Percentiles rank a stretch among this genome's conserved stretches.
phyloP scores from a whole-genome alignment of 768 basidiomycete species.

The Phlebiopsis flavidoalba region DNA sequence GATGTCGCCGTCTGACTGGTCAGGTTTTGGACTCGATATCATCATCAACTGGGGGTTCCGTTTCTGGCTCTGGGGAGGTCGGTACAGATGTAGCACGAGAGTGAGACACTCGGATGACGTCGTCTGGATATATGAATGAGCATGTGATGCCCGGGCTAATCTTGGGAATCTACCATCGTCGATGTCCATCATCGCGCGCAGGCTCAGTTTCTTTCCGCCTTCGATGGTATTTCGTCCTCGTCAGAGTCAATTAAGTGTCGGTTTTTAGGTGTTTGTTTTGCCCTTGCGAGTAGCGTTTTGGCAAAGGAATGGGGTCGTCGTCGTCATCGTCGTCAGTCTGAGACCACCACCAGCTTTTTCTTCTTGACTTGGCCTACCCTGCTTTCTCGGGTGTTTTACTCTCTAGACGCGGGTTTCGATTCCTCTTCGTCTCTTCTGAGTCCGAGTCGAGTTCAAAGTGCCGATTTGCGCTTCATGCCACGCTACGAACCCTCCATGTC shows the following conservation, averaged over 20 bases:
- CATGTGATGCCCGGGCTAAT: neutral
- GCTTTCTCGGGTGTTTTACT: constrained; percentile 3
- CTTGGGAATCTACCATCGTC: constrained; percentile 50
- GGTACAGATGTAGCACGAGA: neutral
- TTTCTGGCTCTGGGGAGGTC: constrained; percentile 7
- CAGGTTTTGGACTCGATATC: neutral
- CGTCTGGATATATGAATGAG: constrained; percentile 16
- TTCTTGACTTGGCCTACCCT: constrained; percentile 17
- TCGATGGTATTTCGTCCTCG: constrained; percentile 35
- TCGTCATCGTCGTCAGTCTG: constrained; percentile 52
- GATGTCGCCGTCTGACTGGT: neutral
- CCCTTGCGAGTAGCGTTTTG: constrained; percentile 29
- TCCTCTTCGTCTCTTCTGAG: constrained; percentile 1
- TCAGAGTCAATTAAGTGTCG: constrained; percentile 27
- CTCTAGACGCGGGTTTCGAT: neutral
- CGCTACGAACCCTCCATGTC: constrained; percentile 15
- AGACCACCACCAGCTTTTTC: constrained; percentile 46
- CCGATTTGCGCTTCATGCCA: constrained; percentile 28
- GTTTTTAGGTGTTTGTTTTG: constrained; percentile 25
- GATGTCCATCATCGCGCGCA: constrained; percentile 70
- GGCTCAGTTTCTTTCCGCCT: constrained; percentile 36
- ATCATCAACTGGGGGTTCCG: constrained; percentile 7
- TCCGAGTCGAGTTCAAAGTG: constrained; percentile 15
- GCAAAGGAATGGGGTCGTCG: constrained; percentile 29
- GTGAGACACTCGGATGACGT: constrained; percentile 5